phyloP scores from a whole-genome alignment of 2,329 filamentous ascomycete species.

The Penicillium sp. region DNA sequence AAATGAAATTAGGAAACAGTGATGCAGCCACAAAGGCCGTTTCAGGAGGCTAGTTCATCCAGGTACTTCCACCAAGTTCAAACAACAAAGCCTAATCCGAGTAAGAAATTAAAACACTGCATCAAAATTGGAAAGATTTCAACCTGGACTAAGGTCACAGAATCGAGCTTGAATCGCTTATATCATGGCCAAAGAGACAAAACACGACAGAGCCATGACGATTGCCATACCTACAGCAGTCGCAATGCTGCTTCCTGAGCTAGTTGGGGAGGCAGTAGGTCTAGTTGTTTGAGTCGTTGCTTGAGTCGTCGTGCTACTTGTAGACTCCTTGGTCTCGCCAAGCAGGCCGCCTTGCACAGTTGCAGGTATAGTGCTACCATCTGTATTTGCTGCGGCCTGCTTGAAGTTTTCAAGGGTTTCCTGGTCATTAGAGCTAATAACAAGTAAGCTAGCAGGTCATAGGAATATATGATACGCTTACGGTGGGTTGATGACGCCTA shows the following conservation, averaged over 20 bases:
- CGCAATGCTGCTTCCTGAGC: background rate
- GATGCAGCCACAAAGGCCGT: no score
- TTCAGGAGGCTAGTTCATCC: no score
- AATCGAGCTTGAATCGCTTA: background rate
- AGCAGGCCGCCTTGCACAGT: constrained; percentile 9
- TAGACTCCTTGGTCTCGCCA: background rate
- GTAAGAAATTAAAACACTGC: no score
- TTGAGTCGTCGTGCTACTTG: background rate
- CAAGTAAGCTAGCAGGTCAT: background rate
- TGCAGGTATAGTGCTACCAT: constrained; percentile 5
- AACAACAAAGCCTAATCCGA: no score
- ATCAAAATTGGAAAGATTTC: background rate
- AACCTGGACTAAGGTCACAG: background rate
- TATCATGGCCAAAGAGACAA: background rate
- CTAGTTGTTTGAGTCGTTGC: background rate
- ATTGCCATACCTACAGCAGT: background rate
- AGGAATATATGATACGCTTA: constrained; percentile 13
- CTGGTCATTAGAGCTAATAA: constrained; percentile 5
- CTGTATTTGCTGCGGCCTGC: constrained; percentile 5
- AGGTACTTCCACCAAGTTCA: no score
- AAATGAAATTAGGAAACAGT: no score
- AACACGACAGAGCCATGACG: background rate
- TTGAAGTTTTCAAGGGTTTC: constrained; percentile 13
- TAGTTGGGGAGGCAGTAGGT: background rate
- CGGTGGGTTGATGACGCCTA: constrained; percentile 71